These are phyloP conservation scores for Penicillium sumatraense DNA, from an alignment of 2,329 filamentous ascomycete genomes.

Conservation along the genomic window DNA sequence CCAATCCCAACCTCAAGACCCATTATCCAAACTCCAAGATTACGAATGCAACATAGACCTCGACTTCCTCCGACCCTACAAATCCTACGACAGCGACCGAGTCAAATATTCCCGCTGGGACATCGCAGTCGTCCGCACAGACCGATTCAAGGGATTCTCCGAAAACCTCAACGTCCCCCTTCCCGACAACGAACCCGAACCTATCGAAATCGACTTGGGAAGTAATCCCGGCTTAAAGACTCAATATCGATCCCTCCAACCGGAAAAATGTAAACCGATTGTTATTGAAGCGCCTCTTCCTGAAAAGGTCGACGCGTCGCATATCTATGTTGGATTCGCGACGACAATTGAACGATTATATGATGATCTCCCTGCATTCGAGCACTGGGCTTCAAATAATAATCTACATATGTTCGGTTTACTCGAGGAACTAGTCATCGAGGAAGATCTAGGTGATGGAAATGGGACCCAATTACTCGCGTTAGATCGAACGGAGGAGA, in stretches of 20 bases:
- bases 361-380: constrained; percentile 37
- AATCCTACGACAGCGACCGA: neutral
- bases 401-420: neutral
- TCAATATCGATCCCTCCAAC: constrained; percentile 9
- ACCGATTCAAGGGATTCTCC: constrained; percentile 5
- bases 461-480: neutral
- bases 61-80: neutral
- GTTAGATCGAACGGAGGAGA: neutral
- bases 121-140: constrained; percentile 6
- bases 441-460: neutral
- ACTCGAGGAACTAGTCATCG: neutral
- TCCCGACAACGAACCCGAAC: neutral
- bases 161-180: neutral
- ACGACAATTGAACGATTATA: constrained; percentile 55
- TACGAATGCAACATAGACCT: neutral
- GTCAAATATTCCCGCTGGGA: constrained; percentile 12
- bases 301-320: constrained; percentile 40
- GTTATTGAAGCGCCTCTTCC: constrained; percentile 22
- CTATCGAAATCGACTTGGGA: neutral
- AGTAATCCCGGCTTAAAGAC: neutral
- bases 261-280: constrained; percentile 9
- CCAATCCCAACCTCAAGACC: neutral
- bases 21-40: neutral
- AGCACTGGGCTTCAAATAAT: constrained; percentile 49
- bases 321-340: constrained; percentile 59